Evolutionary conservation across 805 yeast genomes (phyloP), one percentile per base, ranked within the genome.

Genomic region (Kazachstania kunashirensis): DNA sequence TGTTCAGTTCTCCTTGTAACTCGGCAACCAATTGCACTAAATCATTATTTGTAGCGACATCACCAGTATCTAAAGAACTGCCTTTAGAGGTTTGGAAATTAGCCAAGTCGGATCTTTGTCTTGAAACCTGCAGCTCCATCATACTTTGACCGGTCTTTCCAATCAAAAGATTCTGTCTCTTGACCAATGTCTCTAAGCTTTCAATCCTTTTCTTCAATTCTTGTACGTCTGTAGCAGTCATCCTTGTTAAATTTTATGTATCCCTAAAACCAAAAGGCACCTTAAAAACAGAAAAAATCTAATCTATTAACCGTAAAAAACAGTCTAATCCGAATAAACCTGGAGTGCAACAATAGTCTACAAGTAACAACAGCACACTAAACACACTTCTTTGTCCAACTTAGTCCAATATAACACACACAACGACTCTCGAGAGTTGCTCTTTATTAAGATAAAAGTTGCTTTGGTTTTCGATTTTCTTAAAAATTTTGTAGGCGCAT

Each of bases 21-120:
- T 88, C 97, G 9, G 84, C 84, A 11, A 86, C 96, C 31, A 88
- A 66, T 53, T 84, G 89, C 3, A 82, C 82, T 10, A 88, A 62
- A 52, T 89, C 97, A 40, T 83, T 94, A 46, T 84, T 80, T 3
- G 89, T 76, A 25, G 78, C 84, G 45, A 69, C 78, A 44, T 79
- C 84, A 3, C 70, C 55, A 1, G 74, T 53, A 41, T 74, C 79
- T 4, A 48, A 35, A 15, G 31, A 23, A 5, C 34, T 30, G 36
- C 40, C 17, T 19, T 36, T 39, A 14, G 40, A 13, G 13, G 41
- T 18, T 37, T 59, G 46, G 10, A 38, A 36, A 4, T 60, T 50
- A 7, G 49, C 45, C 36, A 70, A 57, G 28, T 63, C 62, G 39
- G 59, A 42, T 40, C 59, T 75, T 57, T 70, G 78, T 55, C 56